Base-by-base conservation (phyloP, 2,329 filamentous ascomycete species). In the Colletotrichum godetiae region DNA sequence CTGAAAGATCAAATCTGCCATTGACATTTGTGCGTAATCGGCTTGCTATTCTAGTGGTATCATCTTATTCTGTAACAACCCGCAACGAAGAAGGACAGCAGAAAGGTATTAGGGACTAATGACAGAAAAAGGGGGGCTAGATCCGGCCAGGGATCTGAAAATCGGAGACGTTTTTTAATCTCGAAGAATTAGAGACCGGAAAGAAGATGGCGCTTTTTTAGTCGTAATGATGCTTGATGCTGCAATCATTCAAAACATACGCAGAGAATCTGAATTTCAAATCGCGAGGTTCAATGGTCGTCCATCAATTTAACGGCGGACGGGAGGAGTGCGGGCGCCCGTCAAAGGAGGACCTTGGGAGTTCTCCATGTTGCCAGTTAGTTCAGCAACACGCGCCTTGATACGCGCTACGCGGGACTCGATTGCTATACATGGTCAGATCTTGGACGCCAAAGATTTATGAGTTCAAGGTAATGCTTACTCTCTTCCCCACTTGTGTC, bases 401-500 rank as follows among this genome's bases (percentile, higher is more conserved):
- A 99, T 99, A 75, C 97, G 94, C 61, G 97, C 97, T 73, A 98
- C 97, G 76, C 97, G 94, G 61, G 95, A 95, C 83, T 99, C 97
- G 79, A 98, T 98, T 46, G 95, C 95, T 97, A 77, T n/a, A 13
- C 55, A 1, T 56, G 62, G 81, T 80, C 81, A 81, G 78, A 64
- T 65, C 35, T 55, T 29, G n/a, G 8, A 15, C 53, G n/a, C 5
- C 29, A 8, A 31, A 15, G 19, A 2, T 11, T 24, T 49, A 53
- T 19, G 46, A 46, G 56, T 60, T 42, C n/a, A 24, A 42, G 31
- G 11, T 42, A 42, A 29, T 46, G 92, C 94, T 89, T 87, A 95
- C 93, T 97, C 88, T 98, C 96, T 88, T 98, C 96, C 68, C 94
- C 95, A 80, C 94, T 97, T n/a, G 94, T 97, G 77, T 97, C 95